These are phyloP conservation scores for Beauveria varroae DNA, from an alignment of 2,329 filamentous ascomycete species.

Conservation along the genomic window DNA sequence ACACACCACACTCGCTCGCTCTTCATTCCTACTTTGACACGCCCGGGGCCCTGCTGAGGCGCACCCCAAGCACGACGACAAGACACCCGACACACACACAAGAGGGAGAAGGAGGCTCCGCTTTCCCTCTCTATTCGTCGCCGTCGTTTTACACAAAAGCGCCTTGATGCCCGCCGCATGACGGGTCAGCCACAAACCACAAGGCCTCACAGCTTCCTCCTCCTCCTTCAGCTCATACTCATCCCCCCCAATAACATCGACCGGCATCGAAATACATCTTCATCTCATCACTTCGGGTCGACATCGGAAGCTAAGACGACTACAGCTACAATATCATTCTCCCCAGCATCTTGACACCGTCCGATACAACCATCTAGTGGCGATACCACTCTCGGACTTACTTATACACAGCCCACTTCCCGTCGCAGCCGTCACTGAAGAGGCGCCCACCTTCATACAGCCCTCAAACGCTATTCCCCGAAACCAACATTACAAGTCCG, in stretches of 20 bases:
- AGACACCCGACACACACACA: not conserved
- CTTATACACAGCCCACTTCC: conserved; percentile 10
- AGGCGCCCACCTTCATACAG: not conserved
- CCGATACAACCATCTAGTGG: not conserved
- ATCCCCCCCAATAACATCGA: not conserved
- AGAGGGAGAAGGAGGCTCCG: conserved; percentile 1
- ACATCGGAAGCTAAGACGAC: not conserved
- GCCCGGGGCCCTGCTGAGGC: too few species aligned
- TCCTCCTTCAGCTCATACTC: not conserved
- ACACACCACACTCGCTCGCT: not conserved
- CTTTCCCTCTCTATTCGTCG: not conserved
- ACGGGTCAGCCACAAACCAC: conserved; percentile 9
- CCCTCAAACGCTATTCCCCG: not conserved
- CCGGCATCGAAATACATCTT: not conserved
- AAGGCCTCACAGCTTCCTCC: not conserved
- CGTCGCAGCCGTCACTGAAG: conserved; percentile 3
- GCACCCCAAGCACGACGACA: too few species aligned
- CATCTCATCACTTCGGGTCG: not conserved
- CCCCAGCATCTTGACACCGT: not conserved
- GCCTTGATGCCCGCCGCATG: conserved; percentile 7
- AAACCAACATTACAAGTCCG: not conserved
- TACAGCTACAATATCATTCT: not conserved
- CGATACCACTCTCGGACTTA: not conserved
- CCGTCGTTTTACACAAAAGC: conserved; percentile 6
- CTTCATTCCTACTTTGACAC: not conserved